phyloP scores from a whole-genome alignment of 805 yeast species.

The Ogataea pini region DNA sequence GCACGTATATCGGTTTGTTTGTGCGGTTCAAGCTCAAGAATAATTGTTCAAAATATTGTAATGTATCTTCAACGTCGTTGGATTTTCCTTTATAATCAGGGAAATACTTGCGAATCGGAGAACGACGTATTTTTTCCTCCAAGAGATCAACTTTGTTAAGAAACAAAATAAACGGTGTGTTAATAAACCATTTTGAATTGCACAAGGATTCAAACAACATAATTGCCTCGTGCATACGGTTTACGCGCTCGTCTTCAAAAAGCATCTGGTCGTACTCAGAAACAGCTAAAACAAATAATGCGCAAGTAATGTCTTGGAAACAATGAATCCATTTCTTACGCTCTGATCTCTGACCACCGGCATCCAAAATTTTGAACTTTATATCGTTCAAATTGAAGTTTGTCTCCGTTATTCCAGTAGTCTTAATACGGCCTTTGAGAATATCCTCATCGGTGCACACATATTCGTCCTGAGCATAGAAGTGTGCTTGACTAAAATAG shows the following conservation, averaged over 20 bases:
- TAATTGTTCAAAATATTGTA: constrained; percentile 66
- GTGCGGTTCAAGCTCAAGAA: constrained; percentile 64
- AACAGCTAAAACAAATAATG: constrained; percentile 84
- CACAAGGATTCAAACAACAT: constrained; percentile 79
- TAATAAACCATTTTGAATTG: constrained; percentile 80
- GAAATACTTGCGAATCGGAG: constrained; percentile 71
- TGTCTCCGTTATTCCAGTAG: constrained; percentile 93
- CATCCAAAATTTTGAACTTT: constrained; percentile 80
- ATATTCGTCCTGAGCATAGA: constrained; percentile 65
- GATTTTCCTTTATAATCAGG: constrained; percentile 75
- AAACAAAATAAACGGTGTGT: constrained; percentile 87
- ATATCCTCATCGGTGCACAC: constrained; percentile 81
- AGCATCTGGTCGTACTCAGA: constrained; percentile 91
- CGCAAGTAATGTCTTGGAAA: constrained; percentile 85
- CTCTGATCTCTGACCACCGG: constrained; percentile 94
- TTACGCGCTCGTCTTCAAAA: constrained; percentile 86
- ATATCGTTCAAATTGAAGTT: constrained; percentile 65
- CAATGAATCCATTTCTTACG: constrained; percentile 94
- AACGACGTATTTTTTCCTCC: constrained; percentile 61
- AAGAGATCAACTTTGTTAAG: constrained; percentile 86
- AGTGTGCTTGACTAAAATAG: constrained; percentile 72
- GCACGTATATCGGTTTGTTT: constrained; percentile 80
- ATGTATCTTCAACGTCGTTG: constrained; percentile 63
- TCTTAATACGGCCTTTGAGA: constrained; percentile 85
- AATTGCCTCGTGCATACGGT: constrained; percentile 88